Evolutionary conservation across 768 basidiomycete species (phyloP), one percentile per base, ranked within the genome.

Genomic region (Boletus subparvulus): DNA sequence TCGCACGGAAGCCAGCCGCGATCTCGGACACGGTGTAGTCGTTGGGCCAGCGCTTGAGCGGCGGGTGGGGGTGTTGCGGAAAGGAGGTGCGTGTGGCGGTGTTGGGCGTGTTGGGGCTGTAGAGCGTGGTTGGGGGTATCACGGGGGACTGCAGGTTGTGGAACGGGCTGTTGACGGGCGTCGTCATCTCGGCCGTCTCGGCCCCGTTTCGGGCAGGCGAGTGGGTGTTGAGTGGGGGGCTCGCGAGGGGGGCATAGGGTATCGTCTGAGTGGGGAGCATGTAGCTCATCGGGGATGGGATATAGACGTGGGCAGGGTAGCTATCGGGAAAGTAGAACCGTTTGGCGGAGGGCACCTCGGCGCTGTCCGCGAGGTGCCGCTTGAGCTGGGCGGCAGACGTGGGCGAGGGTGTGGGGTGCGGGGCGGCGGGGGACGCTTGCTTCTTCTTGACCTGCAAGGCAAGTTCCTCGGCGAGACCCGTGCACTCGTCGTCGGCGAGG

Each of bases 11-110:
- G 2, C 87, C 87, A 2, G 69, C 65, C 1, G 85, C 79, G 54
- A 88, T 75, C 66, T 88, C 86, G 48, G 77, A 78, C 21, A 89
- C 87, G 10, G 83, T 84, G 67, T 86, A 87, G 71, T 88, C 87
- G 64, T 88, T 87, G 36, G 87, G 87, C 87, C 87, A 89, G 14
- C 85, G 82, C 65, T 87, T 88, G 30, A 86, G 73, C 3, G 85
- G 84, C 3, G 85, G 83, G 60, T 85, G 84, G 0, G 84, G 78
- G 61, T 82, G 82, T 52, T 81, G 80, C 3, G 83, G 77, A 45
- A 79, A 76, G 26, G 75, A 61, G 13, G 63, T 51, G 3, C 66
- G 61, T 47, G 59, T 47, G 62, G 68, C 56, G 50, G 59, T 61
- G 59, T 42, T 59, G 55, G 56, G 64, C 44, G 65, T 62, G 62